Base-by-base conservation (phyloP, 345 rosid species). In the Rhodamnia argentea region DNA sequence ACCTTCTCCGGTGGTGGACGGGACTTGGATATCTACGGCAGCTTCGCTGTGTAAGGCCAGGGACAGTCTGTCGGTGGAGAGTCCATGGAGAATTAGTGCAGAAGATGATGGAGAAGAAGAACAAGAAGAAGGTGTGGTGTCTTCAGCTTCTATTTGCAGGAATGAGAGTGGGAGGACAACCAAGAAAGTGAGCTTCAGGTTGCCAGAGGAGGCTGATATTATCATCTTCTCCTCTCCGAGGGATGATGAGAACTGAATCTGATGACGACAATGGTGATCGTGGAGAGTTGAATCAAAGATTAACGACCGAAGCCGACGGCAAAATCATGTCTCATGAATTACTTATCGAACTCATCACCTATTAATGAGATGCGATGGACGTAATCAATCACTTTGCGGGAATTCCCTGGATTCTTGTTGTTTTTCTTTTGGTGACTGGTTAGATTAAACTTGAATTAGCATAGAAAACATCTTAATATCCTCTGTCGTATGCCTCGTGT, bases 121-220 rank as follows among this genome's bases (percentile, higher is more conserved):
- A 8, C 62, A 14, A 23, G 55, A 83, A 82, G 84, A 83, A 10
- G 51, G 52, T 50, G 76, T 40, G 82, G n/a, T 64, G 62, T 86
- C 47, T 76, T 54, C 29, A 53, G 78, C 83, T 60, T 82, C 88
- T 18, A 42, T 86, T 24, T 50, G 86, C 75, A 87, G 89, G 86
- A 85, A 58, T 85, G 85, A 62, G 82, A 89, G 85, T 82, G 81
- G 86, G 75, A 87, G 57, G 87, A 2, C 12, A 52, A 88, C 55
- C 82, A 91, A 91, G 90, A 90, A 82, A 86, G 93, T 93, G 40
- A 89, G 88, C 86, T 91, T 93, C 87, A 91, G 76, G 88, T 64
- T 85, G 85, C 93, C 93, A 1, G 89, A 90, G 37, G 91, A 90
- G 57, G 78, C 89, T 60, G 92, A 91, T 26, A 84, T 88, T 62